Percentiles rank a stretch among this genome's conserved stretches.
Evolutionary conservation across 148 eudicot genomes (phyloP).

Genomic region (Talinum fruticosum): DNA sequence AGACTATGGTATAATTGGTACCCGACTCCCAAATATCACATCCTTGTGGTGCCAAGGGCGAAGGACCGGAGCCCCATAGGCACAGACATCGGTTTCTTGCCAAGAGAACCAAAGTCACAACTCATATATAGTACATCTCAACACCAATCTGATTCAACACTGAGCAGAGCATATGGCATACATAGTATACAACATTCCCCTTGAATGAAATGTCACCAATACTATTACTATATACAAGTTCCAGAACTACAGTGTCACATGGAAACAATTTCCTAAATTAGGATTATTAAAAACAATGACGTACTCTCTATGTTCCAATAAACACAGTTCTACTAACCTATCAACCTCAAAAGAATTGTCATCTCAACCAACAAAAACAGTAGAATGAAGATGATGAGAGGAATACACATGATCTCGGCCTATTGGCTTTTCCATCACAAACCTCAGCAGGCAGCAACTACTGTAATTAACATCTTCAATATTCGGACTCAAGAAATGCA

Average conservation of each 20-base stretch:
- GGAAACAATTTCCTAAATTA: not conserved
- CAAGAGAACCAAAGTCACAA: too few species aligned
- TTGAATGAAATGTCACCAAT: too few species aligned
- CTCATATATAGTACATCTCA: too few species aligned
- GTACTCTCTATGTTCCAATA: not conserved
- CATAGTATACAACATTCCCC: too few species aligned
- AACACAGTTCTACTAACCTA: not conserved
- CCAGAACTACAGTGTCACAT: not conserved
- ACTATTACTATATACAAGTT: not conserved
- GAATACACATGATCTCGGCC: not conserved
- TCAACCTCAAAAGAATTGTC: slow-evolving; percentile 1
- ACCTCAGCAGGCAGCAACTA: slow-evolving; percentile 5
- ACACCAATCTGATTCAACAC: too few species aligned
- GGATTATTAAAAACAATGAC: not conserved
- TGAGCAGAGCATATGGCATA: too few species aligned
- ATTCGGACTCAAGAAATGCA: not conserved
- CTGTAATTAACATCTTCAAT: slow-evolving; percentile 1
- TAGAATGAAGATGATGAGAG: slow-evolving; percentile 7
- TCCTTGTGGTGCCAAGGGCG: too few species aligned
- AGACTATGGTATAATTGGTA: too few species aligned
- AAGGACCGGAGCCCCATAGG: too few species aligned
- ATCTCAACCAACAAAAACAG: not conserved
- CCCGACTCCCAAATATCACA: too few species aligned
- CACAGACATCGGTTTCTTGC: too few species aligned
- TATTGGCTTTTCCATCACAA: not conserved